These are phyloP conservation scores for Picochlorum sp. DNA, from an alignment of 139 green algal genomes.

Conservation along the genomic window DNA sequence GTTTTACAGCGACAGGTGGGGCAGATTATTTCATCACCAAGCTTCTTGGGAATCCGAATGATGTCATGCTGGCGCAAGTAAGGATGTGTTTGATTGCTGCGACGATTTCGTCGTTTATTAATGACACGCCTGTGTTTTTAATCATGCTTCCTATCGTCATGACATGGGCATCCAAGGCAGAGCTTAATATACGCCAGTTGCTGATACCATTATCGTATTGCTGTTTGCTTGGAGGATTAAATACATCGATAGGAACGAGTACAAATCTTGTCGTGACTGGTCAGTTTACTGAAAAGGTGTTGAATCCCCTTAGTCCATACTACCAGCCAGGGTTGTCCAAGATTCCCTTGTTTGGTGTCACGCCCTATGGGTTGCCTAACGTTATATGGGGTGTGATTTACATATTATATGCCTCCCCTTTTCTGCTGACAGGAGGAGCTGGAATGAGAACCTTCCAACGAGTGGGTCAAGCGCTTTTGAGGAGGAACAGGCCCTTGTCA, in stretches of 20 bases:
- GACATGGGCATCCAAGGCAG: slow-evolving; percentile 24
- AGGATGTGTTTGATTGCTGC: slow-evolving; percentile 31
- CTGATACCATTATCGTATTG: slow-evolving; percentile 54
- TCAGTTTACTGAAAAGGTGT: slow-evolving; percentile 12
- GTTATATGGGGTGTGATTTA: slow-evolving; percentile 34
- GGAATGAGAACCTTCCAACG: slow-evolving; percentile 15
- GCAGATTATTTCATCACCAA: slow-evolving; percentile 29
- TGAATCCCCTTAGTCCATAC: slow-evolving; percentile 26
- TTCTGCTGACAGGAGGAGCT: slow-evolving; percentile 21
- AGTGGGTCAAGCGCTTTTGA: neutral
- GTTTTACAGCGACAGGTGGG: slow-evolving; percentile 32
- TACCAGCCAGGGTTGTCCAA: slow-evolving; percentile 15
- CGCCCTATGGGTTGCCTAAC: slow-evolving; percentile 24
- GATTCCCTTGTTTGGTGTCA: slow-evolving; percentile 28
- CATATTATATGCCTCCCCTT: slow-evolving; percentile 24
- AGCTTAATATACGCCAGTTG: slow-evolving; percentile 36
- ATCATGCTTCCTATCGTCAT: slow-evolving; percentile 38
- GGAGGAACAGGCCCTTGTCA: neutral
- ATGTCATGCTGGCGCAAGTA: slow-evolving; percentile 18
- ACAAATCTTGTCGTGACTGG: slow-evolving; percentile 60
- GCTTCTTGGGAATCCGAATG: slow-evolving; percentile 20
- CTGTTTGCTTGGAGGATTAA: slow-evolving; percentile 46
- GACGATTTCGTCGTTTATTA: slow-evolving; percentile 42
- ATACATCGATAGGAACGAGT: slow-evolving; percentile 49
- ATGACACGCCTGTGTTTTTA: slow-evolving; percentile 59